phyloP scores from a whole-genome alignment of 148 eudicot genomes.

The Chenopodium quinoa region DNA sequence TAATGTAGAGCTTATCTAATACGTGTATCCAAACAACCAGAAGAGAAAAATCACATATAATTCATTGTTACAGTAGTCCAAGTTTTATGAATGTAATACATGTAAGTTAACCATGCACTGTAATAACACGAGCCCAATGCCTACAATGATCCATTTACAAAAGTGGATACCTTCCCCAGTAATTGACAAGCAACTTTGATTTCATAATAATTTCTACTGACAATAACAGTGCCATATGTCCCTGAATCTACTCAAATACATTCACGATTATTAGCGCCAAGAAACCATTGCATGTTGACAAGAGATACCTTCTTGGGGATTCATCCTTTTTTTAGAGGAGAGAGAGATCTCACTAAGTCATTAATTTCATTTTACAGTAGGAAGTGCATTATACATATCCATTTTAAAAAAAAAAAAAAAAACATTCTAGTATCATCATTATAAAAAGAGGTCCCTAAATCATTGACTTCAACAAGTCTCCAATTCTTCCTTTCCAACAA shows the following conservation, averaged over 20 bases:
- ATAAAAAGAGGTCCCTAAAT: not conserved
- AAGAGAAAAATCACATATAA: not conserved
- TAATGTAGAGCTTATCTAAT: not conserved
- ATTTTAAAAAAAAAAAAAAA: not conserved
- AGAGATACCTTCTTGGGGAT: not conserved
- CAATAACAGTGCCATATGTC: not conserved
- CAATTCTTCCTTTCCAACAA: not conserved
- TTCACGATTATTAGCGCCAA: too few species aligned
- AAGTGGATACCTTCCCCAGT: not conserved
- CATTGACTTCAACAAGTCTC: not conserved
- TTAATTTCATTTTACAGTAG: not conserved
- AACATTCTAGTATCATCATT: not conserved
- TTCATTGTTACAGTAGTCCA: not conserved
- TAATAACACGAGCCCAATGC: not conserved
- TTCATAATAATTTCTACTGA: not conserved
- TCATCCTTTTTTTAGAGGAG: not conserved
- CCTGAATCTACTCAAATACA: not conserved
- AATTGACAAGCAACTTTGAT: not conserved
- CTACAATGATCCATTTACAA: not conserved
- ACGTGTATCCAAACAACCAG: not conserved
- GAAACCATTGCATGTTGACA: not conserved
- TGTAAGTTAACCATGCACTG: not conserved
- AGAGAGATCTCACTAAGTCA: not conserved
- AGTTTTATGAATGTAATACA: not conserved
- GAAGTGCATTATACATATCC: not conserved